Conservation (phyloP, 257 asterid species). For the Fraxinus pennsylvanica region DNA sequence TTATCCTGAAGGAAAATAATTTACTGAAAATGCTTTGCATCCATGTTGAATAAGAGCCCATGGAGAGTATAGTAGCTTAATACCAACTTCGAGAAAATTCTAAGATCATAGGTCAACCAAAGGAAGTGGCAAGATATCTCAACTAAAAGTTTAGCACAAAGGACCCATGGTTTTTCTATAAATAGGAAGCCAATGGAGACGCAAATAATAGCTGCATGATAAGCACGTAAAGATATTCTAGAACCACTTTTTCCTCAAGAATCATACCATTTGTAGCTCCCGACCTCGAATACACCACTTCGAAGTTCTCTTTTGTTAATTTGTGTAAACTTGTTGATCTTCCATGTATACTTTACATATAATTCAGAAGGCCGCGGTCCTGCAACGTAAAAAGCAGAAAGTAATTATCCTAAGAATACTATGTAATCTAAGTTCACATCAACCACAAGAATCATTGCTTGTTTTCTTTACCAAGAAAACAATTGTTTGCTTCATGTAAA, state of each 20-base stretch:
- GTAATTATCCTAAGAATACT: background rate
- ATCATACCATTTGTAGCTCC: slow-evolving; percentile 63
- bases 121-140: background rate
- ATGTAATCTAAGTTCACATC: background rate
- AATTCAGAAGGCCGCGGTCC: slow-evolving; percentile 55
- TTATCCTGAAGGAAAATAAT: background rate
- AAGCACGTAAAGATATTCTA: background rate
- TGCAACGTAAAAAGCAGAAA: slow-evolving; percentile 32
- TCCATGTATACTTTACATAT: slow-evolving; percentile 60
- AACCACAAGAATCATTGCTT: no score
- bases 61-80: background rate
- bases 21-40: background rate
- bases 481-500: background rate
- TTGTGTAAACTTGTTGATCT: slow-evolving; percentile 58
- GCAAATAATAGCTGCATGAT: background rate
- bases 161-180: background rate
- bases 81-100: background rate
- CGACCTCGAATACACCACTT: slow-evolving; percentile 62
- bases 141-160: background rate
- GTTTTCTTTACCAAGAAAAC: background rate
- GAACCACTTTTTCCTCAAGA: background rate
- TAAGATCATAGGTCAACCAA: background rate
- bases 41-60: background rate
- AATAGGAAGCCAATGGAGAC: background rate
- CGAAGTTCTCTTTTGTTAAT: slow-evolving; percentile 60